Evolutionary conservation across 225 moss, liverwort and hornwort species (phyloP).

Genomic region (Bryum argenteum): DNA sequence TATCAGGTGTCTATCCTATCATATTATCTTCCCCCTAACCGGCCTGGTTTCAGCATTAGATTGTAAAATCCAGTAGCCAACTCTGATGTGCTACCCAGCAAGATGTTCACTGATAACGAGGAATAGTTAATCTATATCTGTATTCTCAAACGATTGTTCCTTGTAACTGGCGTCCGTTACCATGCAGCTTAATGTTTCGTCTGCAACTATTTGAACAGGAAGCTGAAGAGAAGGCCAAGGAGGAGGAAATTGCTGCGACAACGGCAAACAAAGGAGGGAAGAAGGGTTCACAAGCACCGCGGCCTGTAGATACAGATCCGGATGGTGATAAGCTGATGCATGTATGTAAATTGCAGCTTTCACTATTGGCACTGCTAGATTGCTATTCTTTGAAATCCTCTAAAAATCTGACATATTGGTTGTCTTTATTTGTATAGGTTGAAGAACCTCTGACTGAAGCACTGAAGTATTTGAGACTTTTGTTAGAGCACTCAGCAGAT

Average conservation of each 20-base stretch:
- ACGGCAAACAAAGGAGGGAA: constrained; percentile 58
- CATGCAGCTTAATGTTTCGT: constrained; percentile 8
- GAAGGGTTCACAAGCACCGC: constrained; percentile 68
- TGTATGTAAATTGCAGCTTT: constrained; percentile 21
- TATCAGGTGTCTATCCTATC: background rate
- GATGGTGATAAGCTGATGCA: constrained; percentile 73
- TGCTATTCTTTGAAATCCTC: background rate
- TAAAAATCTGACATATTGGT: background rate
- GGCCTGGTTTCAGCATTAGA: background rate
- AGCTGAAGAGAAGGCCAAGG: constrained; percentile 82
- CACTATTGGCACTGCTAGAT: background rate
- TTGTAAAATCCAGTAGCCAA: background rate
- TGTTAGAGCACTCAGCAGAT: constrained; percentile 79
- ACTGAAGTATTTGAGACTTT: constrained; percentile 74
- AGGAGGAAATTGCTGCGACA: constrained; percentile 59
- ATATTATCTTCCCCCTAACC: background rate
- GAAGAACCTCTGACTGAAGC: constrained; percentile 79
- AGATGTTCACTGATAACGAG: background rate
- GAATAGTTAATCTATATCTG: no score
- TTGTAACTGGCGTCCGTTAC: constrained; percentile 23
- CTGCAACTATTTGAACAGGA: constrained; percentile 36
- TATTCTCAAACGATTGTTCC: background rate
- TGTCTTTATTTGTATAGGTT: constrained; percentile 42
- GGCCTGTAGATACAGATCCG: constrained; percentile 80
- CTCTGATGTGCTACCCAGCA: constrained; percentile 12